These are phyloP conservation scores for Cryptococcus sp. DNA, from an alignment of 1,284 basidiomycete genomes.

Conservation along the genomic window DNA sequence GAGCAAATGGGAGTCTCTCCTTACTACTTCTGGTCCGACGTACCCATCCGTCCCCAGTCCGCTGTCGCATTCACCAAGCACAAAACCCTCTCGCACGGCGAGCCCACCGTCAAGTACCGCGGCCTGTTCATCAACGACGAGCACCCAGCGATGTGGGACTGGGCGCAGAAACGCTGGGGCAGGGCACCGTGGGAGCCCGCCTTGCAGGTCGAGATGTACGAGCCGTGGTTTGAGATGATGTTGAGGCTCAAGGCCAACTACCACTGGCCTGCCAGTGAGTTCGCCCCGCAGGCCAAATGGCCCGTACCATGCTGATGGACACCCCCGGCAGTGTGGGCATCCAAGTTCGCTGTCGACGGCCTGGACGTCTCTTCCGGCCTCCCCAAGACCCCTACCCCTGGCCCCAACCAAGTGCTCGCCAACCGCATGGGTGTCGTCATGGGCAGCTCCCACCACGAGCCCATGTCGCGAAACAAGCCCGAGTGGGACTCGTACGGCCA, in stretches of 20 bases:
- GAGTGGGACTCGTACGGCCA: conserved; percentile 23
- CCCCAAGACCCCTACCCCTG: conserved; percentile 19
- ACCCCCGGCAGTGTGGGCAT: conserved; percentile 41
- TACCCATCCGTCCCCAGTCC: conserved; percentile 57
- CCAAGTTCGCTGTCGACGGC: conserved; percentile 67
- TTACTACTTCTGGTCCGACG: conserved; percentile 58
- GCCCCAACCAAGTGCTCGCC: conserved; percentile 61
- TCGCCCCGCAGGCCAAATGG: background rate
- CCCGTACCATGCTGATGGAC: background rate
- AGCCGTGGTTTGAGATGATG: conserved; percentile 59
- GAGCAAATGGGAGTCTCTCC: conserved; percentile 62
- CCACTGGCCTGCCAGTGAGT: conserved; percentile 55
- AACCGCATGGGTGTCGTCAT: conserved; percentile 67
- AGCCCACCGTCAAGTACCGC: conserved; percentile 67
- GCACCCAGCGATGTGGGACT: conserved; percentile 59
- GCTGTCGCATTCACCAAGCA: conserved; percentile 55
- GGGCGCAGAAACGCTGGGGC: conserved; percentile 53
- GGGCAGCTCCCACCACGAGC: conserved; percentile 53
- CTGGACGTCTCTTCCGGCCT: conserved; percentile 27
- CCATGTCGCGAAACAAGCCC: conserved; percentile 44
- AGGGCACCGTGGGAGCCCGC: conserved; percentile 22
- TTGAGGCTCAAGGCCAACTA: conserved; percentile 67
- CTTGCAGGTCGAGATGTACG: conserved; percentile 57
- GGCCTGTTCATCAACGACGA: conserved; percentile 64
- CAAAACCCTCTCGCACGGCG: conserved; percentile 60